Evolutionary conservation across 208 protist genomes (phyloP), one percentile per base, ranked within the genome.

Genomic region (Acanthamoeba royreba): DNA sequence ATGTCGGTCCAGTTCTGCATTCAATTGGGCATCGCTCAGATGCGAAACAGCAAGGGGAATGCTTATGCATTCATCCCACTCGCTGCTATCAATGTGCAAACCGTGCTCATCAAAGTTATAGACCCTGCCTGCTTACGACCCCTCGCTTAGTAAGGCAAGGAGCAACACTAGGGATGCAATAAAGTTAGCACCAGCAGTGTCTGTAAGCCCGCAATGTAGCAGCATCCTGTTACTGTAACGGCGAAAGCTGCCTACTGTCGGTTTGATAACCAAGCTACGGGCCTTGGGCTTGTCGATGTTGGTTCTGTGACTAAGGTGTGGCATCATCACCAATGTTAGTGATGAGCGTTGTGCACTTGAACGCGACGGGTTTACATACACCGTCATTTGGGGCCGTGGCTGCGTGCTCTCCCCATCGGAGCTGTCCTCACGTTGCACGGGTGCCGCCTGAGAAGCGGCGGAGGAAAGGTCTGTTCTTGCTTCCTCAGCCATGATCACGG

Each of bases 101-200:
- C 77, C 77, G 22, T 9, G 25, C 42, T 86, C 45, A 43, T 86
- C 77, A 86, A 86, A 86, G 77, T 86, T 86, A 35, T 86, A 86
- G 17, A 86, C 77, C n/a, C 46, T 61, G 31, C 77, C 77, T 35
- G 77, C 46, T 13, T 17, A 79, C 19, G 13, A 15, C n/a, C 11
- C 19, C n/a, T 79, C 66, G 13, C 13, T 42, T 31, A 40, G 66
- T n/a, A 79, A 40, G 33, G 31, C 33, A 13, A 42, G 66, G 33
- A n/a, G n/a, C n/a, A n/a, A n/a, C n/a, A n/a, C n/a, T n/a, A n/a
- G n/a, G n/a, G n/a, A n/a, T n/a, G n/a, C n/a, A n/a, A n/a, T n/a
- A n/a, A n/a, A n/a, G n/a, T n/a, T n/a, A n/a, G 13, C 31, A 79
- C 66, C 66, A 42, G 13, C 31, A 3, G 77, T 53, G 46, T 86